A percentile compares a stretch with the other conserved stretches of the same genome.
phyloP scores from a whole-genome alignment of 352 stramenopile genomes.

The Globisporangium okanoganense region DNA sequence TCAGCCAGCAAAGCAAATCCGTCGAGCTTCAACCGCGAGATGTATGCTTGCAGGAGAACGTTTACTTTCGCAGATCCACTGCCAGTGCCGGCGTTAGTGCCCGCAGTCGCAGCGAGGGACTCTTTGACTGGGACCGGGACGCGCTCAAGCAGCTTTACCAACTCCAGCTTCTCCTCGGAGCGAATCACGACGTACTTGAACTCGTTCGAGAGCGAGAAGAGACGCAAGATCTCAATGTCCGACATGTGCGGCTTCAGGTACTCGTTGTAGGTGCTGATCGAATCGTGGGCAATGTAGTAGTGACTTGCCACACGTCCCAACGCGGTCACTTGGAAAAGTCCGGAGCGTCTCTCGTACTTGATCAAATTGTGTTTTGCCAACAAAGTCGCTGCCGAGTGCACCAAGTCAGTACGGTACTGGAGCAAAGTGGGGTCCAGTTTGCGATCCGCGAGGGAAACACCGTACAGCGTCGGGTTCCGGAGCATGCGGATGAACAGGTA shows the following conservation, averaged over 20 bases:
- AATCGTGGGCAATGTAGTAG: conserved; percentile 99
- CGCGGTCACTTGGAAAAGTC: conserved; percentile 95
- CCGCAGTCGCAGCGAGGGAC: conserved; percentile 50
- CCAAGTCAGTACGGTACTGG: conserved; percentile 94
- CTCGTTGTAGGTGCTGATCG: conserved; percentile 98
- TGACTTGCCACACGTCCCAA: conserved; percentile 97
- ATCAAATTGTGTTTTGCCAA: conserved; percentile 98
- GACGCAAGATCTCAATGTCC: conserved; percentile 99
- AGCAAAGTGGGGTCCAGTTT: conserved; percentile 93
- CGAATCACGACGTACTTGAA: conserved; percentile 99
- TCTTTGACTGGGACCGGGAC: conserved; percentile 99
- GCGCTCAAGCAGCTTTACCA: conserved; percentile 95
- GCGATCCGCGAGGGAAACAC: conserved; percentile 85
- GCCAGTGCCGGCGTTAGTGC: conserved; percentile 32
- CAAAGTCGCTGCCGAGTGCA: conserved; percentile 94
- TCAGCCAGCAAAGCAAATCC: conserved; percentile 98
- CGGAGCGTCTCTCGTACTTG: conserved; percentile 96
- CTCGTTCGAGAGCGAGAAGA: conserved; percentile 98
- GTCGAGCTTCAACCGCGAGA: conserved; percentile 96
- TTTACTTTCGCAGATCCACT: conserved; percentile 97
- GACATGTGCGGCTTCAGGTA: conserved; percentile 99
- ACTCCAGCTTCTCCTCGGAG: conserved; percentile 98
- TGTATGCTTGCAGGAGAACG: conserved; percentile 99
- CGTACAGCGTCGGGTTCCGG: conserved; percentile 96
- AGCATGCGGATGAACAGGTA: conserved; percentile 99